Evolutionary conservation across 2,329 filamentous ascomycete genomes (phyloP), one percentile per base, ranked within the genome.

Genomic region (Fusarium tupiense): DNA sequence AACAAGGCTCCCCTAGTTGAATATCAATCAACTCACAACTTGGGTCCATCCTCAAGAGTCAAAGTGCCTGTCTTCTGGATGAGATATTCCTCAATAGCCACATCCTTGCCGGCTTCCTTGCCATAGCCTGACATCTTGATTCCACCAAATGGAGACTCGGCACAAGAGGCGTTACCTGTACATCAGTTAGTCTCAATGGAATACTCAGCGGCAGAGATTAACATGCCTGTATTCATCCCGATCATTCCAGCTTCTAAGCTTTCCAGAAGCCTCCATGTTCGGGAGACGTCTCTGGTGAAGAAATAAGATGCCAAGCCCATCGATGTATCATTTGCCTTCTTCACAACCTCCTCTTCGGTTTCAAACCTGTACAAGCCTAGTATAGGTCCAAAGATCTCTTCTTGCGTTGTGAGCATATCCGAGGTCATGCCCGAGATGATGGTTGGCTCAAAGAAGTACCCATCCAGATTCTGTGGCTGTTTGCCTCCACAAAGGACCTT

Each of bases 41-140:
- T 43, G 5, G 38, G 14, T 3, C n/a, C 38, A 3, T 35, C 61
- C 4, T 58, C 67, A 6, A 73, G 8, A 1, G 64, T 62, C 3
- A 73, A 10, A 2, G 70, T 73, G 1, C 69, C 70, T 2, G 83
- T 84, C 73, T 86, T 86, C 2, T 82, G 83, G 20, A 85, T 79
- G 8, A 85, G 76, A 20, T 83, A 86, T 64, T 86, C 84, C 35
- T 84, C 80, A 17, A 85, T 80, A 0, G 83, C 84, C 11, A 84
- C 79, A 29, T 85, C 84, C 61, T 84, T 85, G 35, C 84, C 84
- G 46, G 84, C 49, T n/a, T 76, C 73, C 40, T 76, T 76, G 1
- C 73, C 73, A 26, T 75, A 66, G 2, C 73, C 73, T 1, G 60
- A 71, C 19, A 63, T 43, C 16, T 71, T 75, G 2, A 76, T 75